Base-by-base conservation (phyloP, 2,329 filamentous ascomycete species). In the Fusarium pininemorale region DNA sequence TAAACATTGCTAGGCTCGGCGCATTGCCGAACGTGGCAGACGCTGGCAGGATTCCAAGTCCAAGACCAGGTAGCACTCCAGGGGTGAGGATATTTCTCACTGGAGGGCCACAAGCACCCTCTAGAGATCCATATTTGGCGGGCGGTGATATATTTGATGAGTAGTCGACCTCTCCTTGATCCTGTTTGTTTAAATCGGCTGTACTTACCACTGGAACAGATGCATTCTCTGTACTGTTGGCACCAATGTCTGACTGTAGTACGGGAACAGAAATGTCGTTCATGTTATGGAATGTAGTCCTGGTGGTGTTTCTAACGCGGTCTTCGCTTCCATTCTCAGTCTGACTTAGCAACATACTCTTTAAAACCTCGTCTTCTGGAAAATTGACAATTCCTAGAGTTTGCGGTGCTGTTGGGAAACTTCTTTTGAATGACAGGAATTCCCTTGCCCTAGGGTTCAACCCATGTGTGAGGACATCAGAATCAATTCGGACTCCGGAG, bases 381-480 rank as follows among this genome's bases (percentile, higher is more conserved):
- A 24, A 26, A 3, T 59, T 47, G 14, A 35, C 18, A 20, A 26
- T 22, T 12, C 39, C 48, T 32, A 41, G 51, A 14, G 38, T 51
- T 11, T 51, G 51, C 32, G 39, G 38, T 32, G 37, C 13, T 9
- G 41, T 15, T 14, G 26, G 22, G 18, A 63, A 63, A 22, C 48
- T 55, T 16, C 50, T 59, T 18, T 55, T 70, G 37, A 81, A 75
- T 2, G 81, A 82, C 14, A 82, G 69, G 55, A 82, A 82, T 48
- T 82, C 81, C 62, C 80, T 79, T 44, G 81, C 81, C 66, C 74
- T 79, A 9, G 81, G 81, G 50, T 82, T 82, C 69, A 81, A 71
- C 2, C 69, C 74, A 28, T 70, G 73, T 26, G 65, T 59, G 35
- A 70, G 67, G 28, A 54, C 16, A 12, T 65, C 28, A 7, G 54